These are phyloP conservation scores for Suillus brevipes DNA, from an alignment of 768 basidiomycete genomes.

Conservation along the genomic window DNA sequence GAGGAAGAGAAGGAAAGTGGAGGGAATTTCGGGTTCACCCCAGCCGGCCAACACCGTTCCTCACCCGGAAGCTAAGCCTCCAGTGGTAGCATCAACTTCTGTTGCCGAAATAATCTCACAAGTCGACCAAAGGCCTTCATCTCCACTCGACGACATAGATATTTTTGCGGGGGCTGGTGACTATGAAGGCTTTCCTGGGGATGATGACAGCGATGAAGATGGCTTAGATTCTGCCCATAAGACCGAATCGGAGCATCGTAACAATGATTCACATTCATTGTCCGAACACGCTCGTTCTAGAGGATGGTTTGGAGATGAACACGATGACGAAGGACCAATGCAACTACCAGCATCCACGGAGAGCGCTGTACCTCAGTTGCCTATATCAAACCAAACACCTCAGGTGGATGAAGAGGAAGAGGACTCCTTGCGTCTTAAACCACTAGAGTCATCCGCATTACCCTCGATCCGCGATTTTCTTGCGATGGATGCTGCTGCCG, in stretches of 20 bases:
- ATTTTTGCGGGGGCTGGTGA: constrained; percentile 88
- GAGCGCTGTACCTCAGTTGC: constrained; percentile 15
- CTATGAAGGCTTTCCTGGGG: constrained; percentile 69
- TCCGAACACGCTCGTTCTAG: constrained; percentile 14
- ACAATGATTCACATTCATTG: constrained; percentile 3
- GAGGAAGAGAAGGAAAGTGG: constrained; percentile 62
- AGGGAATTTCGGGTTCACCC: constrained; percentile 20
- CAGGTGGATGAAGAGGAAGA: constrained; percentile 41
- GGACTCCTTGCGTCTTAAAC: constrained; percentile 60
- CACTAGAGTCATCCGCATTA: constrained; percentile 75
- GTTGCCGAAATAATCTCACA: constrained; percentile 9
- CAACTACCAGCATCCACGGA: constrained; percentile 3
- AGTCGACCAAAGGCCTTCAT: constrained; percentile 11
- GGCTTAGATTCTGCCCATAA: constrained; percentile 13
- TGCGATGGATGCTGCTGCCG: constrained; percentile 70
- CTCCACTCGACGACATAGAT: constrained; percentile 60
- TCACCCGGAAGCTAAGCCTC: constrained; percentile 23
- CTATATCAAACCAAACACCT: constrained; percentile 11
- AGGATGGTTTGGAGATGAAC: constrained; percentile 52
- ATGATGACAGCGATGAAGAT: constrained; percentile 34
- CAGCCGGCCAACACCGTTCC: constrained; percentile 25
- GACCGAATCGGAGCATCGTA: constrained; percentile 1
- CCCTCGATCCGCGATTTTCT: constrained; percentile 85
- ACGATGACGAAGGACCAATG: constrained; percentile 20
- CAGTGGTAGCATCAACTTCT: constrained; percentile 1